Evolutionary conservation across 805 yeast species (phyloP).

Genomic region (Metschnikowia bowlesiae): DNA sequence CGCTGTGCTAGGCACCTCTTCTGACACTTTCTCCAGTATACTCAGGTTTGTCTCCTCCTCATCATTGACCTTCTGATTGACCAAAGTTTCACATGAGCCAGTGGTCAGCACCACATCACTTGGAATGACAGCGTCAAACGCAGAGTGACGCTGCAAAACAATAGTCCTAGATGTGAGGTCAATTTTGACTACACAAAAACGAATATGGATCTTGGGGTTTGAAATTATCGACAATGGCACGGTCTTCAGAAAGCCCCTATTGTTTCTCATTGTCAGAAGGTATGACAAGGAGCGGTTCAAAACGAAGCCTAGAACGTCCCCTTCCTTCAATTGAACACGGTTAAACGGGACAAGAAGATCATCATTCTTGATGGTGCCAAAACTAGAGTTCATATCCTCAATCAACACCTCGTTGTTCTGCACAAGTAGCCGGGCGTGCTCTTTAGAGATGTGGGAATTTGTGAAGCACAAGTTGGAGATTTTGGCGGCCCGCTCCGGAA

Average conservation of each 20-base stretch:
- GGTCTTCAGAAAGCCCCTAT: neutral
- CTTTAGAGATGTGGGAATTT: slow-evolving; percentile 35
- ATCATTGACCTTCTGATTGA: neutral
- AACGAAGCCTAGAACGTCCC: slow-evolving; percentile 34
- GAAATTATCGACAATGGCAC: slow-evolving; percentile 8
- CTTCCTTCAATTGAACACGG: slow-evolving; percentile 9
- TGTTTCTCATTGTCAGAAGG: slow-evolving; percentile 4
- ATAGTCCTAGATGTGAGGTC: slow-evolving; percentile 2
- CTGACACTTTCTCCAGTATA: too few relatives aligned
- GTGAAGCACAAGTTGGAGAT: slow-evolving; percentile 29
- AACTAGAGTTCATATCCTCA: slow-evolving; percentile 32
- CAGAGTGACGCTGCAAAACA: slow-evolving; percentile 1
- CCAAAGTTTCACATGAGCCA: neutral
- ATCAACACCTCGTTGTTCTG: slow-evolving; percentile 19
- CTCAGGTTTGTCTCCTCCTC: neutral
- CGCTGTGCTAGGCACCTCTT: too few relatives aligned
- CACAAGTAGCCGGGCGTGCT: slow-evolving; percentile 28
- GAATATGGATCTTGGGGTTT: slow-evolving; percentile 11
- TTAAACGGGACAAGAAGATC: slow-evolving; percentile 21
- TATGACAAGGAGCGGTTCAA: slow-evolving; percentile 26
- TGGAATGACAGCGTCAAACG: neutral
- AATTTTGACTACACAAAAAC: slow-evolving; percentile 4
- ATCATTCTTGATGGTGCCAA: slow-evolving; percentile 35
- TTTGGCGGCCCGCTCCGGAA: slow-evolving; percentile 21
- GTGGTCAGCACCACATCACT: neutral